Percentiles rank a stretch among this genome's conserved stretches.
These are phyloP conservation scores for Extremus antarcticus DNA, from an alignment of 495 filamentous ascomycete genomes.

Conservation along the genomic window DNA sequence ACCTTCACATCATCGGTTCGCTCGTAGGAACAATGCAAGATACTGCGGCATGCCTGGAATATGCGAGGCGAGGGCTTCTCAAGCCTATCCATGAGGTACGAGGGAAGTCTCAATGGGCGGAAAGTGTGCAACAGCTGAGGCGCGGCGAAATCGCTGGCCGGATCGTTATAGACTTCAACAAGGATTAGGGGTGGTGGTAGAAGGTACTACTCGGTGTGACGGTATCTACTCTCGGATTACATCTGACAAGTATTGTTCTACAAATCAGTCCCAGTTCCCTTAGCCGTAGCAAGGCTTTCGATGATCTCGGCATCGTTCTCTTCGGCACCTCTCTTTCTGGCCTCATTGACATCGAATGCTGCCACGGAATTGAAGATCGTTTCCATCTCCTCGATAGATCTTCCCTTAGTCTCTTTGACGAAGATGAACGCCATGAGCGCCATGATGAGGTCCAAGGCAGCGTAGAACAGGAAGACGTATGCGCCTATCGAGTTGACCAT, in stretches of 20 bases:
- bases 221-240: too few relatives aligned
- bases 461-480: slow-evolving; percentile 6
- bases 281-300: neutral
- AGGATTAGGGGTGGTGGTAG: slow-evolving; percentile 8
- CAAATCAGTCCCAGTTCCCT: neutral
- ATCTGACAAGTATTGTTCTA: neutral
- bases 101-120: slow-evolving; percentile 22
- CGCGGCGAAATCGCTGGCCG: slow-evolving; percentile 39
- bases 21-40: slow-evolving; percentile 40
- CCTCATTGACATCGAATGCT: slow-evolving; percentile 8
- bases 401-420: slow-evolving; percentile 38
- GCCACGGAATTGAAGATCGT: slow-evolving; percentile 5
- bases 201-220: too few relatives aligned
- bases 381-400: slow-evolving; percentile 20
- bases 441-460: slow-evolving; percentile 5
- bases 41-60: slow-evolving; percentile 36
- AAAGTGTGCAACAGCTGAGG: slow-evolving; percentile 28
- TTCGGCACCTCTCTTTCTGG: neutral
- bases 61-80: slow-evolving; percentile 35
- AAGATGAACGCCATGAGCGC: slow-evolving; percentile 36
- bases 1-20: slow-evolving; percentile 38
- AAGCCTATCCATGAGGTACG: slow-evolving; percentile 30
- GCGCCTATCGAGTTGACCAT: slow-evolving; percentile 5
- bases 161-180: slow-evolving; percentile 42
- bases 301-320: neutral